Evolutionary conservation across 164 flowering plant genomes (phyloP).

Genomic region (Cinnamomum micranthum): DNA sequence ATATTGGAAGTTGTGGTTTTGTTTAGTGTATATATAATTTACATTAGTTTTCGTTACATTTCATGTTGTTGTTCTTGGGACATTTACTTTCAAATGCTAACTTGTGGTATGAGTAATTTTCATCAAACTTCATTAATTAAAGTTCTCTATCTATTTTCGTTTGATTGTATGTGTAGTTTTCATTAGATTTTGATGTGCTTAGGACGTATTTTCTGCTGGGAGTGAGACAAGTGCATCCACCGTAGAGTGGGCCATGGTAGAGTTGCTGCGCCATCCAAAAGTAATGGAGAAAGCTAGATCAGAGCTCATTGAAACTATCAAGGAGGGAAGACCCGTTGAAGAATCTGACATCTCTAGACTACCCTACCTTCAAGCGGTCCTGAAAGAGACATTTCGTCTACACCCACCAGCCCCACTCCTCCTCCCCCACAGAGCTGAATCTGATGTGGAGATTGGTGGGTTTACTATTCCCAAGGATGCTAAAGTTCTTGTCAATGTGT

Average conservation of each 20-base stretch:
- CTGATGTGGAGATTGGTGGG: slow-evolving; percentile 28
- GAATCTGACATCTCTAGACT: slow-evolving; percentile 18
- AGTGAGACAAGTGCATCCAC: background rate
- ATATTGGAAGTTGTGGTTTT: background rate
- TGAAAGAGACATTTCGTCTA: slow-evolving; percentile 17
- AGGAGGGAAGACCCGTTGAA: background rate
- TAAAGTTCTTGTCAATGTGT: slow-evolving; percentile 31
- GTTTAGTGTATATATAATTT: background rate
- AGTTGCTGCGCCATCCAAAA: background rate
- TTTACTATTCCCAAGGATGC: slow-evolving; percentile 27
- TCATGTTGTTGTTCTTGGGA: too few species aligned
- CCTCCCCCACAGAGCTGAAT: slow-evolving; percentile 20
- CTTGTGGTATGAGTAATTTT: background rate
- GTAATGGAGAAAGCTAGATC: background rate
- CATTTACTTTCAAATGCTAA: background rate
- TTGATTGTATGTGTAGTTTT: background rate
- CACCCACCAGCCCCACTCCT: slow-evolving; percentile 18
- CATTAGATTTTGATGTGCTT: background rate
- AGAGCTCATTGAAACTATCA: background rate
- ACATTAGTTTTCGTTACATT: background rate
- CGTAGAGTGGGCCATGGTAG: slow-evolving; percentile 5
- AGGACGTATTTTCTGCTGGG: background rate
- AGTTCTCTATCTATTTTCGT: background rate
- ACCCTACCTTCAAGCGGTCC: slow-evolving; percentile 19
- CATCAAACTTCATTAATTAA: background rate